These are phyloP conservation scores for Micractinium sp. DNA, from an alignment of 139 green algal genomes.

Conservation along the genomic window DNA sequence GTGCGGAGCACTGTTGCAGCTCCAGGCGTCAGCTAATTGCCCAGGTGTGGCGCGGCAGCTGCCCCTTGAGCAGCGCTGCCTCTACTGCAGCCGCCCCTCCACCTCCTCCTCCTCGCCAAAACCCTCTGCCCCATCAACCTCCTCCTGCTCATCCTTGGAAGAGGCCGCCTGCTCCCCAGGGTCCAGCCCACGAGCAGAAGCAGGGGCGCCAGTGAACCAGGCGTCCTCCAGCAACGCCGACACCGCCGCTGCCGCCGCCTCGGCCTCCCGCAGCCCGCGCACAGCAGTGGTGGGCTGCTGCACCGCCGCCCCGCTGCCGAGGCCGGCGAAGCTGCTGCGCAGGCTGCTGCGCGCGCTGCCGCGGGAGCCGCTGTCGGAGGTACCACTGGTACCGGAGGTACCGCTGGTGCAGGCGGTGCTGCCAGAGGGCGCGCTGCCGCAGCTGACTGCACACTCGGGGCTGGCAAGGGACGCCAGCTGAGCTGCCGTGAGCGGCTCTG, in stretches of 20 bases:
- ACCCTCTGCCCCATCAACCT: neutral
- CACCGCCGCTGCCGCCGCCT: neutral
- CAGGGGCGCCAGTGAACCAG: neutral
- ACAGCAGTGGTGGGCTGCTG: neutral
- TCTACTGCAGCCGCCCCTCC: neutral
- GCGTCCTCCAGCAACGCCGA: constrained; percentile 16
- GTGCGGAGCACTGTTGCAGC: too few relatives aligned
- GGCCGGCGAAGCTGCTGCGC: neutral
- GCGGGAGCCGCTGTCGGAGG: neutral
- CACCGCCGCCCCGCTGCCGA: neutral
- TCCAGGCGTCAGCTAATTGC: too few relatives aligned
- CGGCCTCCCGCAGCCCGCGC: neutral
- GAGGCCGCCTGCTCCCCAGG: neutral
- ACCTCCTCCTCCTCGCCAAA: neutral
- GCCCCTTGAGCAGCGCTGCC: too few relatives aligned
- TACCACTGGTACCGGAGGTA: neutral
- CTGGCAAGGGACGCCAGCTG: constrained; percentile 18
- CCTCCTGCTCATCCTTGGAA: neutral
- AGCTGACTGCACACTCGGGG: neutral
- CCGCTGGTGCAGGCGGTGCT: neutral
- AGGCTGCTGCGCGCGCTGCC: neutral
- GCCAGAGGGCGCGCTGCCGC: neutral
- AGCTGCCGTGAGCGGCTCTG: neutral
- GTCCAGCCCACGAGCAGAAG: constrained; percentile 1
- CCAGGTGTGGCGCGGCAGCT: too few relatives aligned